A percentile compares a stretch with the other conserved stretches of the same genome.
Conservation (phyloP, 768 basidiomycete genomes). For the Mycena leptocephala region DNA sequence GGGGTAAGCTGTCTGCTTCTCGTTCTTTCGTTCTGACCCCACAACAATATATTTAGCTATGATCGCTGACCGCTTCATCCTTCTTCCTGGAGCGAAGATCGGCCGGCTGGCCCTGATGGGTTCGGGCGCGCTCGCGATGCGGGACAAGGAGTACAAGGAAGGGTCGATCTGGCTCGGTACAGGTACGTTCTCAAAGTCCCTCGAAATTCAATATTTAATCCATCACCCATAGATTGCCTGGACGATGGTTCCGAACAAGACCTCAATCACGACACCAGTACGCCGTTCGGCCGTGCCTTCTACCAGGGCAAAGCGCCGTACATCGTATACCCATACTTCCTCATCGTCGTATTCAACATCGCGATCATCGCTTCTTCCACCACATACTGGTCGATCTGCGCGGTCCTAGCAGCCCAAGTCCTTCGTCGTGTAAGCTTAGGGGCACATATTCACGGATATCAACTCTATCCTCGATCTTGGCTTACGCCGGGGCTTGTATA, state of each 20-base stretch:
- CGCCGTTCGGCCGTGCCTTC: conserved; percentile 61
- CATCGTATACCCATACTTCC: conserved; percentile 56
- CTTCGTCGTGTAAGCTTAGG: conserved; percentile 53
- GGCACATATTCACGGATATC: conserved; percentile 34
- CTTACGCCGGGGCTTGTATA: conserved; percentile 56
- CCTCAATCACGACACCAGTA: conserved; percentile 45
- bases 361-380: conserved; percentile 53
- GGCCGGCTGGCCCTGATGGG: conserved; percentile 61
- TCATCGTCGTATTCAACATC: conserved; percentile 56
- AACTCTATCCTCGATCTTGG: conserved; percentile 53
- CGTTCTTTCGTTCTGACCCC: too few species aligned
- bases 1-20: background rate
- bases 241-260: conserved; percentile 35
- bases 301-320: conserved; percentile 56
- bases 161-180: conserved; percentile 65
- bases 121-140: conserved; percentile 59
- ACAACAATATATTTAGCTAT: background rate
- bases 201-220: background rate
- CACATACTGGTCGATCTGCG: conserved; percentile 57
- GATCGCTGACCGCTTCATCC: conserved; percentile 59
- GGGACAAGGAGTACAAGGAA: conserved; percentile 56
- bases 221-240: conserved; percentile 16
- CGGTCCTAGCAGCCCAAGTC: conserved; percentile 55
- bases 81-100: conserved; percentile 58
- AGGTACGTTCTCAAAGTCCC: conserved; percentile 44